phyloP scores from a whole-genome alignment of 1,284 basidiomycete genomes.

The Macrocystidia cucumis region DNA sequence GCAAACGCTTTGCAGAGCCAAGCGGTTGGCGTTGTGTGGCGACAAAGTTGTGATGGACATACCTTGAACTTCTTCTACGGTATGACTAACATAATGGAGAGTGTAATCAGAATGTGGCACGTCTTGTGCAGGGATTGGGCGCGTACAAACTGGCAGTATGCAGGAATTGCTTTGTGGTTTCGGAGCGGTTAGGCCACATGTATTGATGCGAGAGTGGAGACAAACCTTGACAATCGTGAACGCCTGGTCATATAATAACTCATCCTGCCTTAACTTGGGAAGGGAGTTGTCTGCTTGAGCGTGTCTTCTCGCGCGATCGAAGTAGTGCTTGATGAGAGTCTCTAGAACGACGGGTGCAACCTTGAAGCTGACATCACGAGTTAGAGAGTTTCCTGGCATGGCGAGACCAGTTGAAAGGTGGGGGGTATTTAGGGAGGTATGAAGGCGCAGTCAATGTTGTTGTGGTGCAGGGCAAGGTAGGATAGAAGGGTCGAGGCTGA shows the following conservation, averaged over 20 bases:
- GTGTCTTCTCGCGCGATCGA: constrained; percentile 53
- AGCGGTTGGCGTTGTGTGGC: not conserved
- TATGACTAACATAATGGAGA: constrained; percentile 38
- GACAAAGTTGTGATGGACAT: constrained; percentile 6
- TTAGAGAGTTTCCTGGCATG: constrained; percentile 38
- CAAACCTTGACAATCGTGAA: constrained; percentile 76
- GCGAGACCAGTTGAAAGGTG: too few relatives aligned
- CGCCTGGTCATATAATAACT: constrained; percentile 77
- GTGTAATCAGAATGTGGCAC: not conserved
- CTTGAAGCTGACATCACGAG: constrained; percentile 52
- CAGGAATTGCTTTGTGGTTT: constrained; percentile 43
- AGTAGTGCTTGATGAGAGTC: constrained; percentile 78
- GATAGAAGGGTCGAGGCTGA: too few relatives aligned
- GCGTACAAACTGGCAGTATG: constrained; percentile 45
- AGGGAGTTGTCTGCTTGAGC: constrained; percentile 18
- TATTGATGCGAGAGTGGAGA: not conserved
- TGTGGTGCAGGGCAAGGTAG: too few relatives aligned
- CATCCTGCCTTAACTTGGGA: constrained; percentile 60
- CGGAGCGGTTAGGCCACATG: constrained; percentile 1
- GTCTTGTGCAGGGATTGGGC: too few relatives aligned
- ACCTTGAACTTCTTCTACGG: constrained; percentile 81
- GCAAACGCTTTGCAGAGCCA: constrained; percentile 46
- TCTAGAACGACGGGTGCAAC: constrained; percentile 73
- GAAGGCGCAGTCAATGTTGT: too few relatives aligned
- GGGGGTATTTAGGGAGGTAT: too few relatives aligned